These are phyloP conservation scores for Claviceps sp. DNA, from an alignment of 2,329 filamentous ascomycete species.

Conservation along the genomic window DNA sequence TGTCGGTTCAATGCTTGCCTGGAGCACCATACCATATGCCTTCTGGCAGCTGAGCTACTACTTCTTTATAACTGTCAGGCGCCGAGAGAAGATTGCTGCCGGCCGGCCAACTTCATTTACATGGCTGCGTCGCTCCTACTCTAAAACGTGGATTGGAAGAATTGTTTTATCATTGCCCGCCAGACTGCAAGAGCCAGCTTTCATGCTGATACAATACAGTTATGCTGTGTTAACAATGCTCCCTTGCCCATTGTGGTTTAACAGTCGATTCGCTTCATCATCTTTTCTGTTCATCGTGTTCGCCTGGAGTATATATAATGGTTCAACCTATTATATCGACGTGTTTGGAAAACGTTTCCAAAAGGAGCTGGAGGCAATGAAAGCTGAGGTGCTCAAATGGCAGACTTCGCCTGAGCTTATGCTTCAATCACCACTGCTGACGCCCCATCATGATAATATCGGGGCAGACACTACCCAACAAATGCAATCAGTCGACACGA, in stretches of 20 bases:
- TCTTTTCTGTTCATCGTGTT: constrained; percentile 73
- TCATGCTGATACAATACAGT: constrained; percentile 89
- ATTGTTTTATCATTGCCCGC: constrained; percentile 68
- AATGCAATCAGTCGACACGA: constrained; percentile 8
- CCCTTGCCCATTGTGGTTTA: constrained; percentile 91
- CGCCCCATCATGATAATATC: constrained; percentile 15
- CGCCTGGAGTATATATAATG: constrained; percentile 90
- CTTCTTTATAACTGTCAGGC: constrained; percentile 85
- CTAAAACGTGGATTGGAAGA: constrained; percentile 77
- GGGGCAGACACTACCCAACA: constrained; percentile 5
- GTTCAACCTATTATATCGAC: constrained; percentile 95
- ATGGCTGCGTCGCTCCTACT: constrained; percentile 86
- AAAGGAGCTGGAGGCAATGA: constrained; percentile 84
- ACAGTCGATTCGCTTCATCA: constrained; percentile 67
- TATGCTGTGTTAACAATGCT: constrained; percentile 91
- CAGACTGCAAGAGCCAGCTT: constrained; percentile 68
- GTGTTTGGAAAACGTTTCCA: constrained; percentile 95
- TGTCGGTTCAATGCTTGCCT: constrained; percentile 74
- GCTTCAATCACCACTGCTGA: constrained; percentile 21
- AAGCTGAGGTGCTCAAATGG: constrained; percentile 80
- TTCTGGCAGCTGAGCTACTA: constrained; percentile 91
- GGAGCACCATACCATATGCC: constrained; percentile 86
- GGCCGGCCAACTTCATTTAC: constrained; percentile 94
- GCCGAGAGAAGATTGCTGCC: constrained; percentile 90
- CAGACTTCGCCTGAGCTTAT: constrained; percentile 46